Evolutionary conservation across 129 eudicot species (phyloP).

Genomic region (Chrysanthemum seticuspe): DNA sequence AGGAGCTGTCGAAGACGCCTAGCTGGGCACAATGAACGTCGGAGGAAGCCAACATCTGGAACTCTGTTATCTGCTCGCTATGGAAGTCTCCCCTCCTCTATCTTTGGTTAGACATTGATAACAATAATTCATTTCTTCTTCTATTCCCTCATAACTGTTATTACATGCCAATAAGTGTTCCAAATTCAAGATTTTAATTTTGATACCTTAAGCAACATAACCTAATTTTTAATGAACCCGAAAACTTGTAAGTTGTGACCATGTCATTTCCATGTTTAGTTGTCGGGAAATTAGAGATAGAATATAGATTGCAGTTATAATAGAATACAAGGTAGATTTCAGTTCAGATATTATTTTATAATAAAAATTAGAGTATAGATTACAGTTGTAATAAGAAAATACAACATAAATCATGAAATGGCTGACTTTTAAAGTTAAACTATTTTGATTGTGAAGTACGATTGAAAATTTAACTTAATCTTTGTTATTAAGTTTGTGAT

Average conservation of each 20-base stretch:
- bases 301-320: too few relatives aligned
- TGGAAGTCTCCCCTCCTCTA: constrained; percentile 56
- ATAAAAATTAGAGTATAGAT: too few relatives aligned
- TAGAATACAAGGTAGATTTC: too few relatives aligned
- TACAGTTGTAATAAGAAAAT: neutral
- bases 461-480: neutral
- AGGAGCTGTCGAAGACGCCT: constrained; percentile 92
- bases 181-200: neutral
- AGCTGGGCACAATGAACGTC: constrained; percentile 95
- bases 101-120: constrained; percentile 51
- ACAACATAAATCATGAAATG: neutral
- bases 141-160: neutral
- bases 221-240: neutral
- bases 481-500: neutral
- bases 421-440: neutral
- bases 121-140: neutral
- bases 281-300: neutral
- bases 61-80: constrained; percentile 64
- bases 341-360: too few relatives aligned
- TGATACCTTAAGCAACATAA: neutral
- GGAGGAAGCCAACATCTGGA: constrained; percentile 87
- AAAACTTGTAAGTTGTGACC: neutral
- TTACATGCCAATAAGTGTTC: neutral
- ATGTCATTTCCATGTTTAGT: too few relatives aligned
- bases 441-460: neutral